Conservation (phyloP, 129 eudicot genomes). For the Lonicera japonica region DNA sequence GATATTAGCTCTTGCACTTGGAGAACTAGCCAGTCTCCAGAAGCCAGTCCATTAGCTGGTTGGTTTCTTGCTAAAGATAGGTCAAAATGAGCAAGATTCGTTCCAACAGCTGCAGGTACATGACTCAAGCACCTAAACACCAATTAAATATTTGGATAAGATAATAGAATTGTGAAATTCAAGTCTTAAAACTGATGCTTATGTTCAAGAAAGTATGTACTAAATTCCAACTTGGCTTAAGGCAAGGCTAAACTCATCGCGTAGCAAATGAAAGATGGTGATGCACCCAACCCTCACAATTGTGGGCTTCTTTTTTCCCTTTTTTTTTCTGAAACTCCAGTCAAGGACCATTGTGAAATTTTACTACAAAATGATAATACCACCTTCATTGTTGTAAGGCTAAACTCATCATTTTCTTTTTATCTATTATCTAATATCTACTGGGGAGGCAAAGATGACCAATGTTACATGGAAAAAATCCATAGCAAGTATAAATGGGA, state of each 20-base stretch:
- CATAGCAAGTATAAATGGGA: slow-evolving; percentile 6
- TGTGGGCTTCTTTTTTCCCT: too few species aligned
- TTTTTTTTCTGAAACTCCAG: too few species aligned
- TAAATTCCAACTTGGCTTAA: not conserved
- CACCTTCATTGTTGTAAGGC: too few species aligned
- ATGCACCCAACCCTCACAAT: not conserved
- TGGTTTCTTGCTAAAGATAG: slow-evolving; percentile 65
- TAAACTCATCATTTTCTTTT: too few species aligned
- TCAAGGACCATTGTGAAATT: too few species aligned
- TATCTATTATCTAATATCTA: too few species aligned
- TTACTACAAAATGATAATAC: too few species aligned
- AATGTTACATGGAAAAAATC: too few species aligned
- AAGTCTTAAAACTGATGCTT: slow-evolving; percentile 4
- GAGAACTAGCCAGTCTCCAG: slow-evolving; percentile 90
- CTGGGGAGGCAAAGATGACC: too few species aligned
- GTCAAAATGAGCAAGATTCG: slow-evolving; percentile 85
- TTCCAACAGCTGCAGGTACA: slow-evolving; percentile 95
- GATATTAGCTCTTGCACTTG: slow-evolving; percentile 92
- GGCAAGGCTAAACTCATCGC: not conserved
- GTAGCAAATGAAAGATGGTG: not conserved
- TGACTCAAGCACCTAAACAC: slow-evolving; percentile 84
- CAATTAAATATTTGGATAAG: slow-evolving; percentile 7
- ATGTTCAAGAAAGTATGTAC: not conserved
- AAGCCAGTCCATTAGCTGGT: slow-evolving; percentile 29
- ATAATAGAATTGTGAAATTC: not conserved